Evolutionary conservation across 2,329 filamentous ascomycete species (phyloP), one percentile per base, ranked within the genome.

Genomic region (Verruconis gallopava): DNA sequence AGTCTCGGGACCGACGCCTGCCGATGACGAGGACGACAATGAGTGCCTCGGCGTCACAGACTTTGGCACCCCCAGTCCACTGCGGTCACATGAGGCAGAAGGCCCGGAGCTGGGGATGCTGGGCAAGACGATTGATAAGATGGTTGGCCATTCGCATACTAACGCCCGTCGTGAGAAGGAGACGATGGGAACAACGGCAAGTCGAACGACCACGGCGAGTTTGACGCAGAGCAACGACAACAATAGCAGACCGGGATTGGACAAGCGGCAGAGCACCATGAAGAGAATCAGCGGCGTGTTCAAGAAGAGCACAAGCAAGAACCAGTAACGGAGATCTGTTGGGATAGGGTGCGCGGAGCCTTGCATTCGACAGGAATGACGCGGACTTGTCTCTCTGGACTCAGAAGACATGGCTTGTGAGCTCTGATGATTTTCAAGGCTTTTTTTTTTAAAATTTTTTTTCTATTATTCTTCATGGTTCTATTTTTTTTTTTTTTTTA

Each of bases 251-350:
- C 41, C 41, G 21, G 34, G 34, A 17, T 20, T 37, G 35, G 20
- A 13, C 13, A 21, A 33, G 21, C 17, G 41, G 25, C 41, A 21
- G 35, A 39, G 41, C 34, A 43, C 41, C 13, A 43, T 43, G 41
- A 38, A 38, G 36, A 43, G 36, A 15, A 43, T 43, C 36, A 28
- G 21, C n/a, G 33, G 35, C 14, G 41, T 35, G 19, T 25, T 43
- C 19, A 43, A 39, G 41, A 43, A 17, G 35, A 38, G 3, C 12
- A 28, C 30, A 15, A 43, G 40, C 19, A 36, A 36, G 3, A 21
- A 21, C 5, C 30, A 42, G 11, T n/a, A 42, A 14, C 14, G 22
- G 32, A 30, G n/a, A n/a, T n/a, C n/a, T n/a, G n/a, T n/a, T n/a
- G n/a, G n/a, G n/a, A n/a, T n/a, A n/a, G n/a, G n/a, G n/a, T n/a